Conservation (phyloP, 1,284 basidiomycete species). For the Marasmius fiardii region DNA sequence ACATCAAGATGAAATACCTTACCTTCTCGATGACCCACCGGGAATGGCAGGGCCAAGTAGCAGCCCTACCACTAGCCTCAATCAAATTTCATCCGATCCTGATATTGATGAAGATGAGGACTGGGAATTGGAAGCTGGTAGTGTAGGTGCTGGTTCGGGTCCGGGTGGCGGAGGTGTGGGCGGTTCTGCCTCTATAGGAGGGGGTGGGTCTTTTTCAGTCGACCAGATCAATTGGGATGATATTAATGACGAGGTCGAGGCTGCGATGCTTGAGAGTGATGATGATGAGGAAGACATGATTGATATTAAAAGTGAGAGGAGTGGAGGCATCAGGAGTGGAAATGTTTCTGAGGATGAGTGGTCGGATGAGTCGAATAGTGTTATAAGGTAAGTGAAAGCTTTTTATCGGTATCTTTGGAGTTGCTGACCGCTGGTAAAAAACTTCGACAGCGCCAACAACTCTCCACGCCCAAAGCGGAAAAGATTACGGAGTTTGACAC, state of each 20-base stretch:
- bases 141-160: conserved; percentile 5
- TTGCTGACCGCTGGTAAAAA: too few relatives aligned
- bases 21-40: conserved; percentile 57
- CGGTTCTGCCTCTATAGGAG: not conserved
- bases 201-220: conserved; percentile 37
- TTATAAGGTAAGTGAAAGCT: conserved; percentile 36
- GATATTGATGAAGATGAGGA: conserved; percentile 64
- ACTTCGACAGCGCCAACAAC: conserved; percentile 33
- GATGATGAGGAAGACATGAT: conserved; percentile 39
- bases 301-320: conserved; percentile 22
- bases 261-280: conserved; percentile 78
- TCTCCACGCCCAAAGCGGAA: conserved; percentile 57
- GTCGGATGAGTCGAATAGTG: conserved; percentile 44
- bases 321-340: conserved; percentile 35
- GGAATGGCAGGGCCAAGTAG: conserved; percentile 30
- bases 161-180: too few relatives aligned
- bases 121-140: conserved; percentile 42
- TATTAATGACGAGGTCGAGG: conserved; percentile 85
- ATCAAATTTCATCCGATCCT: conserved; percentile 62
- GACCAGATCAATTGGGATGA: conserved; percentile 71
- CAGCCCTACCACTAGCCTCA: conserved; percentile 44
- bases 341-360: conserved; percentile 47
- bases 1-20: conserved; percentile 68
- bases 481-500: conserved; percentile 67
- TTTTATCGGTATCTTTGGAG: not conserved